Base-by-base conservation (phyloP, 1,139 yeast genomes). In the Taiozyma sp. region DNA sequence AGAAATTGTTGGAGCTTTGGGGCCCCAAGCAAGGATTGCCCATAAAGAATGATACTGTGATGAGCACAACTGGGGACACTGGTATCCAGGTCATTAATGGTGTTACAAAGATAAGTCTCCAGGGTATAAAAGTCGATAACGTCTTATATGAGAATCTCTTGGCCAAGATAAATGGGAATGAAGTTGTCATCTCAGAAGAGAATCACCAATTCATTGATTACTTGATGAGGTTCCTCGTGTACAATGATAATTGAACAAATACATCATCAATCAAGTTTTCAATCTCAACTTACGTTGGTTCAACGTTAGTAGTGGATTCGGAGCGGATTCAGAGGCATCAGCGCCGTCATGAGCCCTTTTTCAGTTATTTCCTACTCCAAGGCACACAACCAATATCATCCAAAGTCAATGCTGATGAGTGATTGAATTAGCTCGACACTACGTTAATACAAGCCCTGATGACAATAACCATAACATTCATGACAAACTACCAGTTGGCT, bases 181-280 rank as follows among this genome's bases (percentile, higher is more conserved):
- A 23, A 19, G 32, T 22, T 9, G 36, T 32, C 36, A 32, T 32
- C n/a, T 32, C 29, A 12, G 14, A 23, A 14, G 14, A n/a, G 6
- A 30, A 19, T 13, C 6, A 12, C 2, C 34, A 34, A 19, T 47
- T 57, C 38, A 50, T 56, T 7, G 54, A 54, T 19, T 47, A 42
- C 3, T 36, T 58, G 10, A 43, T 57, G 27, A 55, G 43, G 44
- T 51, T 58, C 24, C 10, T 46, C 8, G 7, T 45, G 4, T 32
- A 32, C 36, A 32, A 32, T 32, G 10, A 10, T 32, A 32, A 32
- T 32, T 30, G 12, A 22, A 24, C 27, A 24, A 24, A 24, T 24
- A 24, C 8, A 24, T 24, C 27, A 24, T 19, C 19, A 19, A 19
- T 19, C 27, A 24, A 24, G 27, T 24, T 24, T 24, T 6, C 8